Percentiles rank a stretch among this genome's conserved stretches.
Evolutionary conservation across 805 yeast genomes (phyloP).

Genomic region (Pichia rugopelliculosa): DNA sequence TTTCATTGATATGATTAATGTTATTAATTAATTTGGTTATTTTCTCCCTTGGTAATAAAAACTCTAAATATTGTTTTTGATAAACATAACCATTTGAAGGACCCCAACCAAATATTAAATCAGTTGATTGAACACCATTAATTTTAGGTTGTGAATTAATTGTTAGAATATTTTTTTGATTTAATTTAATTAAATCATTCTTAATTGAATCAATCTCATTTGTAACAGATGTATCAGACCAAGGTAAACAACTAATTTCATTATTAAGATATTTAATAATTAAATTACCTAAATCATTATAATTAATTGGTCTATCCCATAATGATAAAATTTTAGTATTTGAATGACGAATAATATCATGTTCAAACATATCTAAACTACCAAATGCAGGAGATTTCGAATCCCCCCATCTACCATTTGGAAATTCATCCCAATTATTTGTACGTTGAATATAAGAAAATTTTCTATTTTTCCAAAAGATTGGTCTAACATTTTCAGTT

Average conservation of each 20-base stretch:
- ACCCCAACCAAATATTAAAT: conserved; percentile 86
- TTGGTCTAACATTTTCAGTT: conserved; percentile 83
- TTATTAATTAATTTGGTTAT: conserved; percentile 32
- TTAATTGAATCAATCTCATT: conserved; percentile 63
- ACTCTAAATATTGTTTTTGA: conserved; percentile 89
- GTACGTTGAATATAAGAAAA: conserved; percentile 85
- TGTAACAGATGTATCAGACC: conserved; percentile 90
- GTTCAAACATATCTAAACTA: conserved; percentile 74
- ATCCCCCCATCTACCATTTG: conserved; percentile 98
- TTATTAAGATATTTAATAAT: conserved; percentile 69
- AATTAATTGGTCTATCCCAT: conserved; percentile 75
- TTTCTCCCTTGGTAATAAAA: conserved; percentile 56
- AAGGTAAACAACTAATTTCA: conserved; percentile 68
- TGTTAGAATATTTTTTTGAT: conserved; percentile 63
- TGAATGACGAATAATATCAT: conserved; percentile 74
- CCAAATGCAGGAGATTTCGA: conserved; percentile 97
- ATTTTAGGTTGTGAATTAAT: conserved; percentile 93
- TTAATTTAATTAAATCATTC: conserved; percentile 52
- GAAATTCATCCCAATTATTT: conserved; percentile 95
- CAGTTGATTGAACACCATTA: conserved; percentile 67
- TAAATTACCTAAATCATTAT: conserved; percentile 54
- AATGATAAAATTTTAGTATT: conserved; percentile 71
- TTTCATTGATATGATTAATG: conserved; percentile 40
- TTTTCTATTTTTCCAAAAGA: conserved; percentile 93
- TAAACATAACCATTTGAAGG: conserved; percentile 88